Evolutionary conservation across 129 eudicot genomes (phyloP).

Genomic region (Lactuca sativa): DNA sequence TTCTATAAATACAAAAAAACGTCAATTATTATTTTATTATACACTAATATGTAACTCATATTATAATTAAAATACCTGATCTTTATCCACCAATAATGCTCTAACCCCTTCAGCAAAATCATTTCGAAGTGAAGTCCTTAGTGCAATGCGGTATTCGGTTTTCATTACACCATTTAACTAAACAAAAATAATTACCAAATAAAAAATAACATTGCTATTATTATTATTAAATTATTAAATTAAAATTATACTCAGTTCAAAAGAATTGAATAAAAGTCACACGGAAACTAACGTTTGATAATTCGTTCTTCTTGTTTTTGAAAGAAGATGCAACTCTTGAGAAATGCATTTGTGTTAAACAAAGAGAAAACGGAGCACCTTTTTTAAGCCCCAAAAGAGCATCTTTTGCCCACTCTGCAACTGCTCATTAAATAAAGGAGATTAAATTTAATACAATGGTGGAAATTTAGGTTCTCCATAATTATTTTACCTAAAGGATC

Average conservation of each 20-base stretch:
- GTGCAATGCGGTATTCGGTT: conserved; percentile 80
- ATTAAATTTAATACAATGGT: not conserved
- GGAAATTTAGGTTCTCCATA: not conserved
- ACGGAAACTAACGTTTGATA: conserved; percentile 53
- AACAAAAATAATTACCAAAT: conserved; percentile 1
- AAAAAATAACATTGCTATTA: not conserved
- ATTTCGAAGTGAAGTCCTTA: conserved; percentile 62
- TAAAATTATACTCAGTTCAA: not conserved
- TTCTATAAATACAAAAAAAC: conserved; percentile 44
- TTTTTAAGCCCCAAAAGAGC: conserved; percentile 70
- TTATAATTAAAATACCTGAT: conserved; percentile 47
- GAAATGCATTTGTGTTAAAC: conserved; percentile 66
- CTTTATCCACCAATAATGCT: conserved; percentile 88
- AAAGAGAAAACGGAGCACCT: conserved; percentile 86
- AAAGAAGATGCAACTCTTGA: conserved; percentile 68
- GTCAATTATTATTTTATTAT: too few relatives aligned
- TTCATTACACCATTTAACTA: conserved; percentile 88
- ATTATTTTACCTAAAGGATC: conserved; percentile 52
- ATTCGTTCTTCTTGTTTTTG: conserved; percentile 40
- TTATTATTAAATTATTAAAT: not conserved
- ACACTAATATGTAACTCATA: too few relatives aligned
- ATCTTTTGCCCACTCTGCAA: conserved; percentile 94
- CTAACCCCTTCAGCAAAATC: conserved; percentile 94
- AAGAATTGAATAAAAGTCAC: not conserved
- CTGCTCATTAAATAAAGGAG: conserved; percentile 34